phyloP scores from a whole-genome alignment of 2,329 filamentous ascomycete species.

The Cadophora malorum region DNA sequence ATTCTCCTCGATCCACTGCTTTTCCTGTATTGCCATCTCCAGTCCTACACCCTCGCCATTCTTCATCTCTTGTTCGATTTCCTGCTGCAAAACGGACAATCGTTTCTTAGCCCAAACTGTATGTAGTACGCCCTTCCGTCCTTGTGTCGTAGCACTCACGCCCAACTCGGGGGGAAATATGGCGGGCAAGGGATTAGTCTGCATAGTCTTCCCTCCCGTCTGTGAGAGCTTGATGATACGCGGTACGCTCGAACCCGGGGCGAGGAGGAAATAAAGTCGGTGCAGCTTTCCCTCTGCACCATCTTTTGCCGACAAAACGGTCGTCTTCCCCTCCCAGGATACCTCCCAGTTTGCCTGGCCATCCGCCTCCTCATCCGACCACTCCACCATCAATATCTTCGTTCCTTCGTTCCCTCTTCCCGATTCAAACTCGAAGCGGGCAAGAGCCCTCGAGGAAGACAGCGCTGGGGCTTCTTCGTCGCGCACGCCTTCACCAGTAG shows the following conservation, averaged over 20 bases:
- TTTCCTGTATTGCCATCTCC: constrained; percentile 83
- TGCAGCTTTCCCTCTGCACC: constrained; percentile 50
- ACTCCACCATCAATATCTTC: constrained; percentile 93
- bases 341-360: constrained; percentile 72
- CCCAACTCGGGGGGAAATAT: constrained; percentile 83
- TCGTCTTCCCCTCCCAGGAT: constrained; percentile 81
- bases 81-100: constrained; percentile 74
- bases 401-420: constrained; percentile 81
- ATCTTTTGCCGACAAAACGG: constrained; percentile 62
- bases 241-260: constrained; percentile 74
- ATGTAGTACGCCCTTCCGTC: constrained; percentile 79
- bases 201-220: constrained; percentile 52
- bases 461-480: constrained; percentile 52
- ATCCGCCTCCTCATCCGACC: constrained; percentile 66
- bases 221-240: constrained; percentile 71
- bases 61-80: constrained; percentile 77
- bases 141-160: constrained; percentile 67
- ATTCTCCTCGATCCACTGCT: constrained; percentile 82
- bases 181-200: constrained; percentile 82
- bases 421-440: constrained; percentile 86
- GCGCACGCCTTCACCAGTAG: constrained; percentile 33
- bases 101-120: constrained; percentile 90
- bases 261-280: constrained; percentile 81
- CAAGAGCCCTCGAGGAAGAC: constrained; percentile 65
- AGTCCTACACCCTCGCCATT: constrained; percentile 85